A percentile compares a stretch with the other conserved stretches of the same genome.
These are phyloP conservation scores for Yarrowia sp. DNA, from an alignment of 805 yeast species.

Conservation along the genomic window DNA sequence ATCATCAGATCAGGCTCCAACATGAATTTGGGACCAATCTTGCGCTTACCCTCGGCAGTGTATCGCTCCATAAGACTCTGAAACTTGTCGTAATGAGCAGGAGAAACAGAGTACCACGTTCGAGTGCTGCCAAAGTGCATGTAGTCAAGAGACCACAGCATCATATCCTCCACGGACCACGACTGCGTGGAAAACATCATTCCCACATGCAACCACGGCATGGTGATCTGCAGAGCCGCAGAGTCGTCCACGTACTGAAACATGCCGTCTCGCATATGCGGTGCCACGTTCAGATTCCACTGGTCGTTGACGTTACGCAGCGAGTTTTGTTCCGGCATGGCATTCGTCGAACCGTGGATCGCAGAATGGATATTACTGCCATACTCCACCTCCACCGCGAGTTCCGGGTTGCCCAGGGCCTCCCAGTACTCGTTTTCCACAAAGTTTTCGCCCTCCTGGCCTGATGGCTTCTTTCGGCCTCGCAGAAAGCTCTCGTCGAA, in stretches of 20 bases:
- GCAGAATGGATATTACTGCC: constrained; percentile 82
- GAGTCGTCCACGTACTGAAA: constrained; percentile 59
- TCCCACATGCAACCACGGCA: constrained; percentile 82
- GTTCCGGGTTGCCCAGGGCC: constrained; percentile 41
- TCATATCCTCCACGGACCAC: constrained; percentile 90
- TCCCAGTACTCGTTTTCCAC: constrained; percentile 72
- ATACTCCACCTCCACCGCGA: constrained; percentile 62
- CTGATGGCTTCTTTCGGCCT: not conserved
- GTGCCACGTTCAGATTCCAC: constrained; percentile 71
- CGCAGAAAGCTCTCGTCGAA: constrained; percentile 35
- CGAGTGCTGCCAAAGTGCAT: constrained; percentile 79
- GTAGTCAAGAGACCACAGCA: constrained; percentile 74
- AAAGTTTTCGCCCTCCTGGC: constrained; percentile 34
- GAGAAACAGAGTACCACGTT: constrained; percentile 85
- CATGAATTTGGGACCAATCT: constrained; percentile 62
- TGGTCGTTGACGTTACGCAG: constrained; percentile 46
- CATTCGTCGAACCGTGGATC: constrained; percentile 70
- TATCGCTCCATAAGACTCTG: constrained; percentile 47
- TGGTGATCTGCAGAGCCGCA: constrained; percentile 76
- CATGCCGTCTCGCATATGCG: constrained; percentile 67
- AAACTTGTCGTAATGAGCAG: constrained; percentile 53
- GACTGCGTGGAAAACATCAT: constrained; percentile 79
- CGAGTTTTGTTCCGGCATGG: constrained; percentile 42
- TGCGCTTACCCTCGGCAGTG: not conserved
- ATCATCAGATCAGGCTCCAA: constrained; percentile 74